These are phyloP conservation scores for Purshia tridentata DNA, from an alignment of 306 rosid genomes.

Conservation along the genomic window DNA sequence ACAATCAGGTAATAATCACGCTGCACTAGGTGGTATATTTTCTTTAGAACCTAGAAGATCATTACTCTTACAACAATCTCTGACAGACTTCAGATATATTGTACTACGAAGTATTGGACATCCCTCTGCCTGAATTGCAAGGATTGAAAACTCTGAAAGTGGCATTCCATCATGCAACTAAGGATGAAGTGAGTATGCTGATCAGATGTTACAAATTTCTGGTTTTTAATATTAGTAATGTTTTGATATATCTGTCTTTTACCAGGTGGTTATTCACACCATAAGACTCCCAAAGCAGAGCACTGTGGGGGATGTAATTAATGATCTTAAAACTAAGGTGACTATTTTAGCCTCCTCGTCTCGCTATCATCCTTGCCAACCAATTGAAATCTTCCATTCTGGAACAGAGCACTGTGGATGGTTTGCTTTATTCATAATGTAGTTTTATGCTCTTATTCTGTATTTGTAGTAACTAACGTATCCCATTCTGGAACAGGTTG, in stretches of 20 bases:
- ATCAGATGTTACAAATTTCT: slow-evolving; percentile 10
- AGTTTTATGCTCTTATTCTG: not conserved
- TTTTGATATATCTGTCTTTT: slow-evolving; percentile 6
- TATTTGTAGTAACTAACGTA: slow-evolving; percentile 11
- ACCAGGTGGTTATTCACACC: slow-evolving; percentile 76
- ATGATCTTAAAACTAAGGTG: slow-evolving; percentile 85
- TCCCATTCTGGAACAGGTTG: slow-evolving; percentile 52
- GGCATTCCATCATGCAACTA: slow-evolving; percentile 80
- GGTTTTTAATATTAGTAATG: not conserved
- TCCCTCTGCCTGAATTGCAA: slow-evolving; percentile 92
- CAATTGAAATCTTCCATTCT: not conserved
- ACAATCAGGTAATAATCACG: slow-evolving; percentile 67
- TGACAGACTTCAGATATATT: slow-evolving; percentile 81
- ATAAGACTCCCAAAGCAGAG: slow-evolving; percentile 89
- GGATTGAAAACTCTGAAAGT: slow-evolving; percentile 88
- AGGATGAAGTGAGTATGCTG: slow-evolving; percentile 71
- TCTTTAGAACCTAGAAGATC: slow-evolving; percentile 15
- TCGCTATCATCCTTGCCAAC: not conserved
- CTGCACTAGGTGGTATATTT: slow-evolving; percentile 18
- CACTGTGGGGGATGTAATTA: slow-evolving; percentile 83
- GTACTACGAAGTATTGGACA: slow-evolving; percentile 87
- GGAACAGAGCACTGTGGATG: not conserved
- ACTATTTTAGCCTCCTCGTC: slow-evolving; percentile 1
- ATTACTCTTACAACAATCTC: slow-evolving; percentile 10
- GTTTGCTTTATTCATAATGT: not conserved